A percentile compares a stretch with the other conserved stretches of the same genome.
Evolutionary conservation across 1,284 basidiomycete genomes (phyloP).

Genomic region (Stygiomarasmius scandens): DNA sequence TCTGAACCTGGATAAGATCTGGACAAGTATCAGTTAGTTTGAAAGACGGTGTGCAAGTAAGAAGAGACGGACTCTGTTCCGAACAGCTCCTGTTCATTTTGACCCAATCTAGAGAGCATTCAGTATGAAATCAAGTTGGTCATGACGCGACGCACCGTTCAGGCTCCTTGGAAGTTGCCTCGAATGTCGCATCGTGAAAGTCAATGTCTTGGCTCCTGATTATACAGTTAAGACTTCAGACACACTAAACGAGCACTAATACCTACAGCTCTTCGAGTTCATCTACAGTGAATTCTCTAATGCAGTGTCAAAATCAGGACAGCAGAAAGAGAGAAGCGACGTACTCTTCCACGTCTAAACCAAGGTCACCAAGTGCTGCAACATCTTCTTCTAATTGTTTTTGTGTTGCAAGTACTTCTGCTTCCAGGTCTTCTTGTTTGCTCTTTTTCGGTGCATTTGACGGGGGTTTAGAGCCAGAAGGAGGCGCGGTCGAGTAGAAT

Average conservation of each 20-base stretch:
- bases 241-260: too few relatives aligned
- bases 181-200: neutral
- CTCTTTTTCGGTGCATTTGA: too few relatives aligned
- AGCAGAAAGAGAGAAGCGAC: neutral
- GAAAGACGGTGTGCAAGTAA: neutral
- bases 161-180: neutral
- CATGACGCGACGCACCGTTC: neutral
- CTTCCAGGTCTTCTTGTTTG: neutral
- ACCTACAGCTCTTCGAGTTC: neutral
- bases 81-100: constrained; percentile 24
- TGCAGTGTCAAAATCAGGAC: neutral
- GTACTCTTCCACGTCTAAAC: neutral
- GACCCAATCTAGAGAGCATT: constrained; percentile 15
- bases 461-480: too few relatives aligned
- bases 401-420: neutral
- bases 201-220: neutral
- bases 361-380: neutral
- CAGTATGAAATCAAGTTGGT: neutral
- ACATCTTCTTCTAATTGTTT: neutral
- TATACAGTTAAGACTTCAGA: too few relatives aligned
- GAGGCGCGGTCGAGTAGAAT: neutral
- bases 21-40: constrained; percentile 2
- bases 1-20: constrained; percentile 17
- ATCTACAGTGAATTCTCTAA: neutral
- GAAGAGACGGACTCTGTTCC: constrained; percentile 14